phyloP scores from a whole-genome alignment of 129 eudicot species.

The Tagetes patula region DNA sequence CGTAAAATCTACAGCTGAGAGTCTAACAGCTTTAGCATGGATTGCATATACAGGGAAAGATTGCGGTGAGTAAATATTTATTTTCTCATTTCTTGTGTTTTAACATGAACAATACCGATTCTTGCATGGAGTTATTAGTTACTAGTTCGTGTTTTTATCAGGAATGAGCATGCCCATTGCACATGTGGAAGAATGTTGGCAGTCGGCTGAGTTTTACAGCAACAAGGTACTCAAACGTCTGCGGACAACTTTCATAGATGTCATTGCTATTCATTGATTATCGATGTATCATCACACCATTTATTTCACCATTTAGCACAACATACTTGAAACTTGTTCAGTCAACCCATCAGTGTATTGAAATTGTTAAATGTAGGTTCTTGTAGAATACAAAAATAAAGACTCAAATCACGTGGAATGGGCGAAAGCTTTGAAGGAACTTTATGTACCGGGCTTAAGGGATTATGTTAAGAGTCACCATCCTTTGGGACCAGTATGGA shows the following conservation, averaged over 20 bases:
- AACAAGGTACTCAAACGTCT: conserved; percentile 60
- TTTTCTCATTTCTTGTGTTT: neutral
- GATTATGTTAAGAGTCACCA: conserved; percentile 81
- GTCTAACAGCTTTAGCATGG: conserved; percentile 92
- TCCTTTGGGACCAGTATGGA: conserved; percentile 96
- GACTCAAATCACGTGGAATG: conserved; percentile 88
- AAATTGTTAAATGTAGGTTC: conserved; percentile 50
- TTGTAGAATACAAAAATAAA: conserved; percentile 81
- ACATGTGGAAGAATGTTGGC: conserved; percentile 99
- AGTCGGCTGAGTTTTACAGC: conserved; percentile 88
- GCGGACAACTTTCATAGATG: neutral
- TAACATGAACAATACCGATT: neutral
- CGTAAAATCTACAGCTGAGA: conserved; percentile 70
- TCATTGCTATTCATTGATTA: neutral
- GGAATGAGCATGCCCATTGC: conserved; percentile 98
- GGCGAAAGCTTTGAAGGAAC: conserved; percentile 94
- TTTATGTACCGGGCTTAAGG: conserved; percentile 90
- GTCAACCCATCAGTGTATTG: conserved; percentile 21
- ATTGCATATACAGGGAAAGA: conserved; percentile 86
- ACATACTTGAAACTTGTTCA: neutral
- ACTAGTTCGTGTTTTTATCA: conserved; percentile 27
- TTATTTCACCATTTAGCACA: no score
- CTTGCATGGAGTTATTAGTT: conserved; percentile 15
- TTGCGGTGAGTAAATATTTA: conserved; percentile 60
- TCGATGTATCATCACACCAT: neutral